Evolutionary conservation across 306 rosid genomes (phyloP).

Genomic region (Acacia acuminata): DNA sequence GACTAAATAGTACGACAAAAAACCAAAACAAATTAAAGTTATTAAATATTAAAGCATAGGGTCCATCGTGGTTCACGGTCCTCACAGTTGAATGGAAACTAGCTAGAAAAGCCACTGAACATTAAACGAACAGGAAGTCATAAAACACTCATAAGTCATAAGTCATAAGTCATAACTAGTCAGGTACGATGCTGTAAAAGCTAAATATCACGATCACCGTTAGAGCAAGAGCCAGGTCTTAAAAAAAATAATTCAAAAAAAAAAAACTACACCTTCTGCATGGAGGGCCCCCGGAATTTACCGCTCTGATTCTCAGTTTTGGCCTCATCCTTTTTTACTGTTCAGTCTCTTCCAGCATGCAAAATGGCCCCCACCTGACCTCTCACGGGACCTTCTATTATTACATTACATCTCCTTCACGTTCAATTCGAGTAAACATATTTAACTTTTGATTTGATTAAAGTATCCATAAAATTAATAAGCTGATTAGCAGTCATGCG

Average conservation of each 20-base stretch:
- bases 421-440: background rate
- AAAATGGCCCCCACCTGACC: constrained; percentile 48
- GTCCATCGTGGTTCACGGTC: constrained; percentile 18
- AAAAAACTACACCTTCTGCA: constrained; percentile 3
- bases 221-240: constrained; percentile 13
- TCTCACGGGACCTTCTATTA: background rate
- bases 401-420: constrained; percentile 14
- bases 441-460: background rate
- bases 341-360: constrained; percentile 64
- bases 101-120: background rate
- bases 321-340: constrained; percentile 22
- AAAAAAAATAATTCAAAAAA: background rate
- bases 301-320: constrained; percentile 6
- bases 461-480: background rate
- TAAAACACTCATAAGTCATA: background rate
- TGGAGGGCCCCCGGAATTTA: constrained; percentile 46
- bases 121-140: background rate
- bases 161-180: too few relatives aligned
- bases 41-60: background rate
- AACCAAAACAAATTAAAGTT: background rate
- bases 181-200: background rate
- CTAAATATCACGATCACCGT: background rate
- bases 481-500: background rate
- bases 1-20: background rate
- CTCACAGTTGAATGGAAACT: constrained; percentile 17